phyloP scores from a whole-genome alignment of 352 stramenopile species.

The Pythium graminicola region DNA sequence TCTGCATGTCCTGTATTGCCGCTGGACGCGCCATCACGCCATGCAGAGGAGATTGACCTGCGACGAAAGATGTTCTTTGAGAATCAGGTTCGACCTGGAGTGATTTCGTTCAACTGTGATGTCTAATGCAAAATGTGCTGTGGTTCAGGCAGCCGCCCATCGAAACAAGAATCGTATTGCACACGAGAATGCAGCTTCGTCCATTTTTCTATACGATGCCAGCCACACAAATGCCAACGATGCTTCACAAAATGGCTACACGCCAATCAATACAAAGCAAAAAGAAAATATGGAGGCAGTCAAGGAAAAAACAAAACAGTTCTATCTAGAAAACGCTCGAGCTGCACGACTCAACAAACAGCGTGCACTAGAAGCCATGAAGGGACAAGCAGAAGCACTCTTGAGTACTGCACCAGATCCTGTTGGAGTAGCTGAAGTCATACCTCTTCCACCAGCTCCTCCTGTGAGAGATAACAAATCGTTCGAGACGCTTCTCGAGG shows the following conservation, averaged over 20 bases:
- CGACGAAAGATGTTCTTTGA: constrained; percentile 50
- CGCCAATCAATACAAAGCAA: neutral
- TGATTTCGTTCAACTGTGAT: neutral
- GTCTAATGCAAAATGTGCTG: neutral
- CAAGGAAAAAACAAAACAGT: neutral
- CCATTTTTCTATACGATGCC: constrained; percentile 21
- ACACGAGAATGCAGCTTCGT: constrained; percentile 26
- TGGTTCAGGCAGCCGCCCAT: constrained; percentile 36
- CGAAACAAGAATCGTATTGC: constrained; percentile 51
- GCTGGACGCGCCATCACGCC: too few relatives aligned
- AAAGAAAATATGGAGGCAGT: neutral
- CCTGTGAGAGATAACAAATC: neutral
- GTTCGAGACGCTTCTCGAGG: neutral
- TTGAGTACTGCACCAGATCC: neutral
- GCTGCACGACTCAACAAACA: constrained; percentile 3
- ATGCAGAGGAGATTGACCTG: neutral
- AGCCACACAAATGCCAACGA: neutral
- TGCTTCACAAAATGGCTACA: neutral
- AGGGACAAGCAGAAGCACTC: constrained; percentile 1
- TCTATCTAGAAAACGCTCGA: constrained; percentile 2
- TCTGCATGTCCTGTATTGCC: too few relatives aligned
- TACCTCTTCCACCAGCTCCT: neutral
- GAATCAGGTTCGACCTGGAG: constrained; percentile 39
- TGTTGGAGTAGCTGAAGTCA: neutral
- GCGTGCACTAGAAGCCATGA: constrained; percentile 1